These are phyloP conservation scores for Debaryomyces castellii DNA, from an alignment of 805 yeast species.

Conservation along the genomic window DNA sequence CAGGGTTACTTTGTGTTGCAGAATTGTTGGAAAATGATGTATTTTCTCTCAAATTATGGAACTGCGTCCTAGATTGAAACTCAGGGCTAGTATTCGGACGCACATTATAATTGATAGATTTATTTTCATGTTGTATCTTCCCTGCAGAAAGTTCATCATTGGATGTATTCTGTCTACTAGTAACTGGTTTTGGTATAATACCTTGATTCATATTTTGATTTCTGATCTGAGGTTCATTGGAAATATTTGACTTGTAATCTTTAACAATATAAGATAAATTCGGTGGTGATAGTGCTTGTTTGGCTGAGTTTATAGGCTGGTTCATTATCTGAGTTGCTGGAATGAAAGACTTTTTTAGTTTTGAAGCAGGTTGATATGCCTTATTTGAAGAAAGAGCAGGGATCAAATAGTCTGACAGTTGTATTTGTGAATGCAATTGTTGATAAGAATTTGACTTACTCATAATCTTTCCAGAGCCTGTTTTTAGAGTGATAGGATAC, in stretches of 20 bases:
- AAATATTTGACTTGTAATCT: background rate
- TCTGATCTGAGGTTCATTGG: background rate
- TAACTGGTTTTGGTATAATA: background rate
- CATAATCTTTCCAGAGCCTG: constrained; percentile 35
- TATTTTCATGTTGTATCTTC: background rate
- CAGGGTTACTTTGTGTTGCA: background rate
- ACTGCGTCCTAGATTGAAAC: background rate
- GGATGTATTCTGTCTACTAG: background rate
- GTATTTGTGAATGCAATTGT: constrained; percentile 40
- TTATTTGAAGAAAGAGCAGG: constrained; percentile 31
- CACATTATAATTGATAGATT: background rate
- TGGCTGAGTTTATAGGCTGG: background rate
- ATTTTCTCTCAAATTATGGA: background rate
- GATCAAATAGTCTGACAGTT: constrained; percentile 31
- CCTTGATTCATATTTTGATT: background rate
- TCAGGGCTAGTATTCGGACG: background rate
- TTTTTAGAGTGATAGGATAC: constrained; percentile 27
- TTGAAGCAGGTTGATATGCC: constrained; percentile 33
- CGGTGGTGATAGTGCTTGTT: background rate
- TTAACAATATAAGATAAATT: background rate
- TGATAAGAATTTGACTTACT: constrained; percentile 38
- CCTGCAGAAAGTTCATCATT: background rate
- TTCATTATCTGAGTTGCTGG: constrained; percentile 2
- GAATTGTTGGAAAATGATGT: background rate
- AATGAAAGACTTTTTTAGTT: constrained; percentile 21